Evolutionary conservation across 495 filamentous ascomycete genomes (phyloP), one percentile per base, ranked within the genome.

Genomic region (Massariosphaeria phaeospora): DNA sequence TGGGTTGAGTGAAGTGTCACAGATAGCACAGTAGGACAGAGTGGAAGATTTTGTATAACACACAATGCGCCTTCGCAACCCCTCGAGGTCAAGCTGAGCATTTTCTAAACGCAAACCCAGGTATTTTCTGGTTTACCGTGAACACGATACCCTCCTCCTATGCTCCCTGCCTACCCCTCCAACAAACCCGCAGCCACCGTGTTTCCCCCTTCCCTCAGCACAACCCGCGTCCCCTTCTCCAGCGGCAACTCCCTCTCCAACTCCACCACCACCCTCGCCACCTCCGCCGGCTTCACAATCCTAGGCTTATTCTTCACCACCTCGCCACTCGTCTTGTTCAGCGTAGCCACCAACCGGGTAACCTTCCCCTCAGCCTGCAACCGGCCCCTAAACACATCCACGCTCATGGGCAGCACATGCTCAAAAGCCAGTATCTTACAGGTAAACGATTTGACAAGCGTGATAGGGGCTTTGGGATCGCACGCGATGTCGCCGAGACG

Each of bases 391-490:
- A 94, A 89, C 15, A 97, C 79, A 63, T 96, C 93, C 30, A 96
- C 83, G 51, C 78, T 76, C 83, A 90, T 90, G 2, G 93, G 93
- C 68, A 87, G 83, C 26, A 98, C 63, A 46, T 88, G 82, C 56
- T 96, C 88, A 67, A 97, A 94, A 2, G 91, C 89, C 26, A 95
- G 73, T 3, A 93, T 79, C 74, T 96, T 95, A 35, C 83, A 73
- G 10, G 78, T 86, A 59, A 97, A 91, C 9, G 71, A 75, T 24
- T 80, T 82, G 36, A 86, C 67, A 50, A 82, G 84, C 10, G 72
- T 67, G 35, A 96, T 84, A 0, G 88, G 86, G 3, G 80, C 70
- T 11, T 76, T 71, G 1, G 82, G 75, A 35, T 80, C 75, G 72
- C 90, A 96, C 30, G 95, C 69, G 18, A 96, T 85, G 63, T 98